Conservation (phyloP, 805 yeast species). For the Kodamaea laetipori region DNA sequence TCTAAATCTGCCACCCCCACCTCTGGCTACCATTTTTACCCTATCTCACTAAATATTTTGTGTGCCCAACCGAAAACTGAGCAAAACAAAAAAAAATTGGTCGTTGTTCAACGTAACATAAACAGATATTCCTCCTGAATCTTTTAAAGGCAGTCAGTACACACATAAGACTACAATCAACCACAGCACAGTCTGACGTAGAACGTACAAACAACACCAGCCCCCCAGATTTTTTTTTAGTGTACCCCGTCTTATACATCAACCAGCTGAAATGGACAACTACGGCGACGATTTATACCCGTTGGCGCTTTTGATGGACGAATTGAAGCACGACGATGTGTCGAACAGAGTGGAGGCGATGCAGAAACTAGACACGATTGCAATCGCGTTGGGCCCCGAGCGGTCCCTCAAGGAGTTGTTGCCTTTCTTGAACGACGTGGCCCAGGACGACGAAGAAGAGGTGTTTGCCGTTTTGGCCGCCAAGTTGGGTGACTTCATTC, state of each 20-base stretch:
- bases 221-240: constrained; percentile 7
- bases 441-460: constrained; percentile 98
- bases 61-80: constrained; percentile 11
- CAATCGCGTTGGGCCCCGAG: constrained; percentile 92
- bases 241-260: too few relatives aligned
- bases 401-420: constrained; percentile 85
- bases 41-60: not conserved
- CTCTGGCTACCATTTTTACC: not conserved
- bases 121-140: constrained; percentile 12
- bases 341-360: constrained; percentile 91
- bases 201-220: not conserved
- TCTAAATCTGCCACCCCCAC: too few relatives aligned
- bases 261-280: constrained; percentile 39
- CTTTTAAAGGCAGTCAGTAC: constrained; percentile 1
- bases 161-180: not conserved
- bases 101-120: constrained; percentile 10
- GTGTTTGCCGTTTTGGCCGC: constrained; percentile 92
- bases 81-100: constrained; percentile 12
- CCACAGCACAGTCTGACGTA: constrained; percentile 1
- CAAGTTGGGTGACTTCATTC: constrained; percentile 84
- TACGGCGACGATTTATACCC: constrained; percentile 77
- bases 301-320: constrained; percentile 94
- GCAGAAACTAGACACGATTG: constrained; percentile 91
- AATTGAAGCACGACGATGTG: constrained; percentile 94
- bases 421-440: constrained; percentile 86